Percentiles rank a stretch among this genome's conserved stretches.
Evolutionary conservation across 306 rosid genomes (phyloP).

Genomic region (Quercus rubra): DNA sequence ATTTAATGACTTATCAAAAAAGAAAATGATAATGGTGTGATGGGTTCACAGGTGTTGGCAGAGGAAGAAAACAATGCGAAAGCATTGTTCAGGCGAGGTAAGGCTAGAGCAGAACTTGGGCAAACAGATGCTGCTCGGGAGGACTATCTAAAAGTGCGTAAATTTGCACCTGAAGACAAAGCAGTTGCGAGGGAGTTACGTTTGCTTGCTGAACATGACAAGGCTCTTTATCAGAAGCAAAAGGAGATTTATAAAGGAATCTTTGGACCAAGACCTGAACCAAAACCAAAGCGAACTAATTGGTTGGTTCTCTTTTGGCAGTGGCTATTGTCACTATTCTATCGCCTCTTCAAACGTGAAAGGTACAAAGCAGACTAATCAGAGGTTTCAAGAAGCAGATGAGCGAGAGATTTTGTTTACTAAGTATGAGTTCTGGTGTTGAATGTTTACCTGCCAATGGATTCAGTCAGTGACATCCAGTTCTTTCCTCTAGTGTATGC

Average conservation of each 20-base stretch:
- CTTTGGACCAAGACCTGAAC: conserved; percentile 74
- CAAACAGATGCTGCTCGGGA: conserved; percentile 83
- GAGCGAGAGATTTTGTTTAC: background rate
- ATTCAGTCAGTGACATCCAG: background rate
- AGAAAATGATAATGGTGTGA: background rate
- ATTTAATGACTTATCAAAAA: background rate
- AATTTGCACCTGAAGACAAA: conserved; percentile 69
- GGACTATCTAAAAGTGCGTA: conserved; percentile 68
- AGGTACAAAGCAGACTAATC: conserved; percentile 52
- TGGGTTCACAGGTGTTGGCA: conserved; percentile 58
- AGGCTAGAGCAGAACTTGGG: conserved; percentile 88
- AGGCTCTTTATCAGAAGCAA: conserved; percentile 85
- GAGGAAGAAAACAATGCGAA: conserved; percentile 85
- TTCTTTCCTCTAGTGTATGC: background rate
- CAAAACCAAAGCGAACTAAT: conserved; percentile 51
- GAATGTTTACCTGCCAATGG: background rate
- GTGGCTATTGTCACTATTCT: conserved; percentile 58
- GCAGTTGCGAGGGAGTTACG: conserved; percentile 74
- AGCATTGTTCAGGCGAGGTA: conserved; percentile 87
- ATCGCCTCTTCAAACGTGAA: conserved; percentile 42
- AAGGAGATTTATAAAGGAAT: conserved; percentile 91
- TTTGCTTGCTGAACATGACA: conserved; percentile 73
- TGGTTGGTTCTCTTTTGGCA: conserved; percentile 57
- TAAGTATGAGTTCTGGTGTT: background rate
- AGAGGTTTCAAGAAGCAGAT: conserved; percentile 8